phyloP scores from a whole-genome alignment of 2,329 filamentous ascomycete genomes.

The Penicillium sumatraense region DNA sequence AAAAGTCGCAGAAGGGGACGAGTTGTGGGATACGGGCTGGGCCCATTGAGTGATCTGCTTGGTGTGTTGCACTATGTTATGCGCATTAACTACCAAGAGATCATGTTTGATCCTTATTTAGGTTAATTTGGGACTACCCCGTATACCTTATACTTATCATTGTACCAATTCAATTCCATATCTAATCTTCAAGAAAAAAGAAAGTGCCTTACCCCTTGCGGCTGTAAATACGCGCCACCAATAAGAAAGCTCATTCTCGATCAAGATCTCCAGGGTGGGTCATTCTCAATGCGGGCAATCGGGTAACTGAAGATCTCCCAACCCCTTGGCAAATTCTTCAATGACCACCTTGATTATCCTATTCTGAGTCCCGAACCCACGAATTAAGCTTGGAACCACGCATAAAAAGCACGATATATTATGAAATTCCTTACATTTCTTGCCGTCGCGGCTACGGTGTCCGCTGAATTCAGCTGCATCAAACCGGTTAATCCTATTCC shows the following conservation, averaged over 20 bases:
- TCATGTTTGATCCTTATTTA: too few species aligned
- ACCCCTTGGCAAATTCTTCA: neutral
- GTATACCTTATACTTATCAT: neutral
- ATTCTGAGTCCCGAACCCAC: too few species aligned
- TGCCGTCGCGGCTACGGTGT: neutral
- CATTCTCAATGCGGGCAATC: neutral
- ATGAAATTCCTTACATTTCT: constrained; percentile 1
- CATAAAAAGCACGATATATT: neutral
- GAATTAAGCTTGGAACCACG: too few species aligned
- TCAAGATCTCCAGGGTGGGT: neutral
- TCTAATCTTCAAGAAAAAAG: neutral
- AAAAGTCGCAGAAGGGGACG: neutral
- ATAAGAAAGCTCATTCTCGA: neutral
- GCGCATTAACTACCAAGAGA: too few species aligned
- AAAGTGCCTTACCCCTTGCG: neutral
- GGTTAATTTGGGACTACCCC: too few species aligned
- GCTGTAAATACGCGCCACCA: neutral
- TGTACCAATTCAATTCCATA: neutral
- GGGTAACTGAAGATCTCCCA: neutral
- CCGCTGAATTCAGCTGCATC: constrained; percentile 9
- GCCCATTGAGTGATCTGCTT: neutral
- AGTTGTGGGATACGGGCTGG: neutral
- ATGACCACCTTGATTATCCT: too few species aligned
- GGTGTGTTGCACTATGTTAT: too few species aligned
- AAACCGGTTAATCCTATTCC: constrained; percentile 14